A percentile compares a stretch with the other conserved stretches of the same genome.
Conservation (phyloP, 2,329 filamentous ascomycete species). For the Fusarium veterinarium region DNA sequence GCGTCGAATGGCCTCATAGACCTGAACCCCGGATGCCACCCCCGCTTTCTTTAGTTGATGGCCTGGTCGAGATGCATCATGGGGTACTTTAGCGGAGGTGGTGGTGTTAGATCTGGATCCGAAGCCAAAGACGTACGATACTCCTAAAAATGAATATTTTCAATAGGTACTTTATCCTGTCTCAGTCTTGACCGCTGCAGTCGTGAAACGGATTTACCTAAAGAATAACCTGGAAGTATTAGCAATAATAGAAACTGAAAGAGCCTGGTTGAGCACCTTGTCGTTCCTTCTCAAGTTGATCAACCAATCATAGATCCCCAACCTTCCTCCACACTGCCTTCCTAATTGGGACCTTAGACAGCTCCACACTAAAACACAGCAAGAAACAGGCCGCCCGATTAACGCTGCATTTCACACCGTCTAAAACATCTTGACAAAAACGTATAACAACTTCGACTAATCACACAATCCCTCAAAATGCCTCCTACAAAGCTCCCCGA, state of each 20-base stretch:
- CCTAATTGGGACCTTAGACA: constrained; percentile 12
- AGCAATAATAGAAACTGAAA: neutral
- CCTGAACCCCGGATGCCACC: constrained; percentile 29
- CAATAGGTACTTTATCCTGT: neutral
- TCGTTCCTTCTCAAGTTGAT: neutral
- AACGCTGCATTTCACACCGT: constrained; percentile 5
- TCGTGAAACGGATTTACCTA: neutral
- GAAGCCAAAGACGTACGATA: neutral
- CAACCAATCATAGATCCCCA: constrained; percentile 16
- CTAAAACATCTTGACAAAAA: constrained; percentile 11
- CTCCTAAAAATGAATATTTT: neutral
- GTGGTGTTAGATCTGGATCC: constrained; percentile 17
- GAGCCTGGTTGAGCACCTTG: neutral
- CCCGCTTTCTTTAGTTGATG: constrained; percentile 26
- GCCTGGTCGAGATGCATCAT: constrained; percentile 24
- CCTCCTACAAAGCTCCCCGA: constrained; percentile 59
- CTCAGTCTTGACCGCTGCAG: neutral
- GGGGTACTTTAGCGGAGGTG: constrained; percentile 24
- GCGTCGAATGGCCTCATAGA: constrained; percentile 20
- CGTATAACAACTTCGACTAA: neutral
- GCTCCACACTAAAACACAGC: constrained; percentile 28
- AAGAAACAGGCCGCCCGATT: constrained; percentile 8
- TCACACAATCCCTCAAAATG: constrained; percentile 46
- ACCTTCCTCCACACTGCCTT: constrained; percentile 21
- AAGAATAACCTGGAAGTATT: neutral